Evolutionary conservation across 345 rosid species (phyloP).

Genomic region (Viola odorata): DNA sequence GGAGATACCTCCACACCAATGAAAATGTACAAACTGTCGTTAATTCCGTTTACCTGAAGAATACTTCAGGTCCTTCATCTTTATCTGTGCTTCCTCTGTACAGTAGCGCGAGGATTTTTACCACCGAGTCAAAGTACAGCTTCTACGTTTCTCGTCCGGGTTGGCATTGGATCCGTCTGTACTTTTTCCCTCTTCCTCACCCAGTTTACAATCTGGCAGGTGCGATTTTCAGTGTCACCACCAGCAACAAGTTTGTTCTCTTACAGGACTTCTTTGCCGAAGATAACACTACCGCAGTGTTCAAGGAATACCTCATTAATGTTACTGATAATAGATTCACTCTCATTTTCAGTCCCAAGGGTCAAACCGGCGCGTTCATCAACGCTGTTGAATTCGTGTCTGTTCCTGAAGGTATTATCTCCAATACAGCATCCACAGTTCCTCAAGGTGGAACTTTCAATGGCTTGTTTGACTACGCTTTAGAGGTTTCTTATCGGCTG

Average conservation of each 20-base stretch:
- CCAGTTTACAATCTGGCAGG: constrained; percentile 38
- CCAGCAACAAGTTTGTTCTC: constrained; percentile 50
- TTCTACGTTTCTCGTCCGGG: constrained; percentile 49
- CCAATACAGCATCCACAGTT: constrained; percentile 45
- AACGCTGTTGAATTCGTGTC: constrained; percentile 71
- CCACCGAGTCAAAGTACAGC: constrained; percentile 35
- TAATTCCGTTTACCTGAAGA: constrained; percentile 28
- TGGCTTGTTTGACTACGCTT: constrained; percentile 43
- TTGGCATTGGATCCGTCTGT: constrained; percentile 75
- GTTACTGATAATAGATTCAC: constrained; percentile 34
- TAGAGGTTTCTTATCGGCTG: constrained; percentile 53
- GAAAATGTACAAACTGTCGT: constrained; percentile 44
- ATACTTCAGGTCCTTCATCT: constrained; percentile 15
- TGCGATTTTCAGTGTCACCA: constrained; percentile 51
- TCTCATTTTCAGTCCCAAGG: constrained; percentile 47
- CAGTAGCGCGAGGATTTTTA: constrained; percentile 45
- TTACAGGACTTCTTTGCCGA: constrained; percentile 47
- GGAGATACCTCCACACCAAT: constrained; percentile 40
- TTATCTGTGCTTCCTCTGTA: constrained; percentile 33
- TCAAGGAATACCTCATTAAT: constrained; percentile 67
- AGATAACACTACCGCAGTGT: constrained; percentile 24
- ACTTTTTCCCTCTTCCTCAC: constrained; percentile 65
- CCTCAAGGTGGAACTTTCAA: constrained; percentile 38
- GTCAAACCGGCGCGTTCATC: constrained; percentile 52
- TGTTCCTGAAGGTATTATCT: constrained; percentile 50